phyloP scores from a whole-genome alignment of 148 eudicot species.

The Arbutus unedo region DNA sequence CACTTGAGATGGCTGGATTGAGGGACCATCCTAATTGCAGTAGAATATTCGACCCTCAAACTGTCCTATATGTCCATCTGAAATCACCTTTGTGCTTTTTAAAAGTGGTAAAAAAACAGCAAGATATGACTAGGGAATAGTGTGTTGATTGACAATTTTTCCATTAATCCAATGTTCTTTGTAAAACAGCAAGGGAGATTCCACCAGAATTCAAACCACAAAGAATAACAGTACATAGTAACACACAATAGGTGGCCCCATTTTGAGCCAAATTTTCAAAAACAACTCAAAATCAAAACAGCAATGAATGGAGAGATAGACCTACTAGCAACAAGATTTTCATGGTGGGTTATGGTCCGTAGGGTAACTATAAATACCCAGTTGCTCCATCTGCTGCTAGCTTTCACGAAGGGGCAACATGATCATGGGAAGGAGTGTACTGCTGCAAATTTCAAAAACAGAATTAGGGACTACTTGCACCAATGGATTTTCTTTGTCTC shows the following conservation, averaged over 20 bases:
- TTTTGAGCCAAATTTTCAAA: slow-evolving; percentile 15
- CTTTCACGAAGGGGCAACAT: slow-evolving; percentile 80
- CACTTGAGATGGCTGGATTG: not conserved
- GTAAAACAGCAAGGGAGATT: slow-evolving; percentile 29
- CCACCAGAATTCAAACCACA: slow-evolving; percentile 22
- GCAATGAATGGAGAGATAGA: slow-evolving; percentile 21
- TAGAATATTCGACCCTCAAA: not conserved
- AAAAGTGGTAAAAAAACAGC: not conserved
- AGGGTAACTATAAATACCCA: slow-evolving; percentile 64
- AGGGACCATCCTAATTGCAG: not conserved
- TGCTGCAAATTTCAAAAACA: slow-evolving; percentile 45
- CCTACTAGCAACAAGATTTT: slow-evolving; percentile 32
- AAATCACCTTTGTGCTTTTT: slow-evolving; percentile 19
- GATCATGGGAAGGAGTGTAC: slow-evolving; percentile 55
- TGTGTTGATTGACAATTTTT: slow-evolving; percentile 4
- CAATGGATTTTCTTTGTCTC: not conserved
- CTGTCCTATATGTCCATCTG: not conserved
- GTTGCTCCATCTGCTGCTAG: slow-evolving; percentile 84
- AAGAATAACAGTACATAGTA: slow-evolving; percentile 14
- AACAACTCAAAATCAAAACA: slow-evolving; percentile 33
- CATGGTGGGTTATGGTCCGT: slow-evolving; percentile 37
- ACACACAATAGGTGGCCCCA: slow-evolving; percentile 16
- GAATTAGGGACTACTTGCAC: not conserved
- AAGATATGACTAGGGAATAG: slow-evolving; percentile 15
- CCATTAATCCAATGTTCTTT: slow-evolving; percentile 7